phyloP scores from a whole-genome alignment of 768 basidiomycete species.

The Serendipita sp. region DNA sequence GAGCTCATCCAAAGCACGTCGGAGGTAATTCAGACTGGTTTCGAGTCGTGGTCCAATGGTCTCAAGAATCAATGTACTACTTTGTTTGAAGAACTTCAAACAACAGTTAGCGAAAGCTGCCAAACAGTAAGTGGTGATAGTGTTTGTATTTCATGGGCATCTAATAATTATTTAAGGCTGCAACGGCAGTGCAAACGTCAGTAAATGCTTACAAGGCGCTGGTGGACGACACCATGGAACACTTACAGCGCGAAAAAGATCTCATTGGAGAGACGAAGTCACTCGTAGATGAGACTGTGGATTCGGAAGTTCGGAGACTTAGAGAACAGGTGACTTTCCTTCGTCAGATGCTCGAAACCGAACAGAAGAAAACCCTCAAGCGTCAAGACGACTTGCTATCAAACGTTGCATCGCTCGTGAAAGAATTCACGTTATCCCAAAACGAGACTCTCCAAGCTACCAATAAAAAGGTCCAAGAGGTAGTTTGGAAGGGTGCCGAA shows the following conservation, averaged over 20 bases:
- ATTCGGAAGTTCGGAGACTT: constrained; percentile 24
- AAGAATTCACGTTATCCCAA: constrained; percentile 49
- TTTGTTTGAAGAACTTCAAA: constrained; percentile 15
- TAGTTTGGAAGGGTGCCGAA: constrained; percentile 39
- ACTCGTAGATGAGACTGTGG: constrained; percentile 29
- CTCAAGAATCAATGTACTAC: constrained; percentile 12
- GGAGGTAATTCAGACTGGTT: constrained; percentile 22
- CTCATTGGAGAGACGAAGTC: constrained; percentile 33
- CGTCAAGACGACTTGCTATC: constrained; percentile 61
- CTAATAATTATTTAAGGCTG: constrained; percentile 13
- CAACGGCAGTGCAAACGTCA: constrained; percentile 35
- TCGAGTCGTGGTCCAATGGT: constrained; percentile 15
- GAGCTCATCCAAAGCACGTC: constrained; percentile 19
- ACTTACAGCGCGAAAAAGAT: constrained; percentile 38
- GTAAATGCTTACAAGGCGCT: constrained; percentile 43
- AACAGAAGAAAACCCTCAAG: constrained; percentile 46
- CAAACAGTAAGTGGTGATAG: constrained; percentile 11
- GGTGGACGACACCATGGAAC: constrained; percentile 38
- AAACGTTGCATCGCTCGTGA: constrained; percentile 54
- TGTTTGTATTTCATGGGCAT: neutral
- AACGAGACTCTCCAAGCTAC: constrained; percentile 48
- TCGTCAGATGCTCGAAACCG: constrained; percentile 40
- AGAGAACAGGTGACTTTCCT: constrained; percentile 56
- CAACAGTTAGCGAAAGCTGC: constrained; percentile 15
- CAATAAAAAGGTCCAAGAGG: constrained; percentile 33